phyloP scores from a whole-genome alignment of 768 basidiomycete genomes.

The Ramaria sp. region DNA sequence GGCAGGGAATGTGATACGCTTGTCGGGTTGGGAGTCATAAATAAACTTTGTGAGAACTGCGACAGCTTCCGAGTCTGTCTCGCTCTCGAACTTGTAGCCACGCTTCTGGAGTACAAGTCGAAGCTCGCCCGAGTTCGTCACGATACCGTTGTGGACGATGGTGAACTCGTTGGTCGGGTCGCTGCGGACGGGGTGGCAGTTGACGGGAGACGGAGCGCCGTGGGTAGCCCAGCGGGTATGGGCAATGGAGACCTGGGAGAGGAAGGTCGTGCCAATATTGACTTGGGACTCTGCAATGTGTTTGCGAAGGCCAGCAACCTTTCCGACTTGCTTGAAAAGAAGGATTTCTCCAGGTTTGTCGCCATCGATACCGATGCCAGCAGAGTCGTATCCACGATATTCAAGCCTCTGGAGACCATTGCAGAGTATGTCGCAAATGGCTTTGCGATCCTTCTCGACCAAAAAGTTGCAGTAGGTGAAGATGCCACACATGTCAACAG shows the following conservation, averaged over 20 bases:
- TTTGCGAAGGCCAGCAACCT: constrained; percentile 87
- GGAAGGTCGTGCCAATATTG: constrained; percentile 64
- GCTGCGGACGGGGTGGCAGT: constrained; percentile 92
- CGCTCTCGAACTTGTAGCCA: constrained; percentile 87
- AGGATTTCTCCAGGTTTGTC: constrained; percentile 67
- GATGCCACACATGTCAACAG: constrained; percentile 73
- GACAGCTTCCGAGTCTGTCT: constrained; percentile 97
- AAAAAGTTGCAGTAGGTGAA: constrained; percentile 94
- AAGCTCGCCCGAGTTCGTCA: constrained; percentile 87
- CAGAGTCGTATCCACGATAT: constrained; percentile 97
- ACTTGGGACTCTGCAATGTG: constrained; percentile 63
- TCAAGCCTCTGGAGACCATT: constrained; percentile 91
- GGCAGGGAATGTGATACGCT: constrained; percentile 78
- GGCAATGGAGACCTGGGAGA: constrained; percentile 91
- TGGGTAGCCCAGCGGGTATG: constrained; percentile 99
- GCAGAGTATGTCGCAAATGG: constrained; percentile 82
- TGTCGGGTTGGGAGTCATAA: constrained; percentile 85
- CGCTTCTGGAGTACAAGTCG: constrained; percentile 90
- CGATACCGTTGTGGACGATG: constrained; percentile 97
- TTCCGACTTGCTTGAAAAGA: constrained; percentile 97
- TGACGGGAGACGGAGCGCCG: constrained; percentile 74
- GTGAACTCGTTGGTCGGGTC: constrained; percentile 77
- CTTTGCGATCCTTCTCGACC: constrained; percentile 90
- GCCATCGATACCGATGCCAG: constrained; percentile 84
- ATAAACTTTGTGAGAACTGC: constrained; percentile 95